Conservation (phyloP, 2,329 filamentous ascomycete genomes). For the Knoxdaviesia proteae region DNA sequence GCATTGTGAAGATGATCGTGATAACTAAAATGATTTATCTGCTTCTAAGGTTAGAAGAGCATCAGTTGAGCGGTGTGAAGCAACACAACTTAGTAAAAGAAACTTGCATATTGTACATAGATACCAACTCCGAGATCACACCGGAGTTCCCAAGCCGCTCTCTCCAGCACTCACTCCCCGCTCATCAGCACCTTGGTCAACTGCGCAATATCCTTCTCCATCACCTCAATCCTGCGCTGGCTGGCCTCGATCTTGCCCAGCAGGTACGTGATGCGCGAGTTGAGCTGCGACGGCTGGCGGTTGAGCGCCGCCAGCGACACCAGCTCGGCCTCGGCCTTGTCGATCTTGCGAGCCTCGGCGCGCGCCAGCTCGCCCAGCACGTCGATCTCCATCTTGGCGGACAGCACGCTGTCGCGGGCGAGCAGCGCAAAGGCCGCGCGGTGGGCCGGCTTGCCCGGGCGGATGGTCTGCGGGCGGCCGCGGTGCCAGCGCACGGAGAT, state of each 20-base stretch:
- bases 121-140: background rate
- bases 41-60: no score
- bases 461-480: conserved; percentile 59
- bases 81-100: no score
- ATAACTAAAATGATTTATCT: no score
- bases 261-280: conserved; percentile 48
- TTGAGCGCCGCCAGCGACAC: conserved; percentile 47
- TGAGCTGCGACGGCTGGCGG: conserved; percentile 47
- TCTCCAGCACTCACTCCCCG: no score
- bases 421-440: conserved; percentile 61
- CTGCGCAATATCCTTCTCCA: conserved; percentile 48
- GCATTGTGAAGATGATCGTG: no score
- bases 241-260: conserved; percentile 51
- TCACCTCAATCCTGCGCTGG: conserved; percentile 52
- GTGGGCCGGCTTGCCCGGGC: conserved; percentile 70
- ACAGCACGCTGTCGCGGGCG: conserved; percentile 49
- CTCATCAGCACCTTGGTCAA: conserved; percentile 38
- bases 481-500: conserved; percentile 54
- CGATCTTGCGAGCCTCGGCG: conserved; percentile 52
- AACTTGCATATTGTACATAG: background rate
- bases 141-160: no score
- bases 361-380: conserved; percentile 48
- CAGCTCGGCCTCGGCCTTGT: conserved; percentile 63
- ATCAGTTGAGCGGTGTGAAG: no score
- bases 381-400: conserved; percentile 51